Evolutionary conservation across 108 stramenopile genomes (phyloP).

Genomic region (Fistulifera pelliculosa): DNA sequence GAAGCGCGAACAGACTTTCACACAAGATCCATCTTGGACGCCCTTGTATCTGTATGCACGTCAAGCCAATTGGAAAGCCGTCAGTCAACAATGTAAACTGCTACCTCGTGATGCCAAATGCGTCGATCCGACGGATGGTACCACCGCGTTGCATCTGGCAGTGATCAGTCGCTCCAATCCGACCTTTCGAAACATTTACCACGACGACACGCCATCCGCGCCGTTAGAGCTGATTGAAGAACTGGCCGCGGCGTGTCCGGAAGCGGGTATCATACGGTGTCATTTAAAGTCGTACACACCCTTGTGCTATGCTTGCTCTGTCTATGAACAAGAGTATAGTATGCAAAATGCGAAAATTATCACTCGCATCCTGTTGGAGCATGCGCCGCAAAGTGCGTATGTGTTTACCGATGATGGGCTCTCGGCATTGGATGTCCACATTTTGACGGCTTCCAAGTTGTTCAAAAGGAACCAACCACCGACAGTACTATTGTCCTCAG

Average conservation of each 20-base stretch:
- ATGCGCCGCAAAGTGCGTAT: conserved; percentile 14
- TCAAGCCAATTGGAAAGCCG: neutral
- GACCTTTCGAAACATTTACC: neutral
- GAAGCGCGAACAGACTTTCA: too few species aligned
- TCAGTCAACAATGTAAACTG: neutral
- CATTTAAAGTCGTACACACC: conserved; percentile 24
- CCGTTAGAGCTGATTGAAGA: conserved; percentile 29
- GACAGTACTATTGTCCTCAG: conserved; percentile 19
- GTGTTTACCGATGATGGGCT: conserved; percentile 22
- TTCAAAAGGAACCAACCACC: conserved; percentile 17
- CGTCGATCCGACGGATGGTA: conserved; percentile 27
- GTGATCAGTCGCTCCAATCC: conserved; percentile 30
- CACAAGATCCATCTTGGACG: too few species aligned
- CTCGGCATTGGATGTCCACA: conserved; percentile 26
- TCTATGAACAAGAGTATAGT: conserved; percentile 16
- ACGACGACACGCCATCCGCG: conserved; percentile 3
- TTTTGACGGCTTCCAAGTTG: conserved; percentile 25
- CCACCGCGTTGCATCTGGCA: conserved; percentile 30
- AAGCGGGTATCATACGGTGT: conserved; percentile 16
- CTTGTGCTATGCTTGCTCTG: conserved; percentile 29
- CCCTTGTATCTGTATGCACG: conserved; percentile 2
- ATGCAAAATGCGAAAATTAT: conserved; percentile 19
- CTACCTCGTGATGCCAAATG: conserved; percentile 10
- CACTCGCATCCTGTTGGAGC: conserved; percentile 20
- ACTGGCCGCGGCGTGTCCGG: conserved; percentile 20